These are phyloP conservation scores for Phaffia rhodozyma DNA, from an alignment of 1,284 basidiomycete genomes.

Conservation along the genomic window DNA sequence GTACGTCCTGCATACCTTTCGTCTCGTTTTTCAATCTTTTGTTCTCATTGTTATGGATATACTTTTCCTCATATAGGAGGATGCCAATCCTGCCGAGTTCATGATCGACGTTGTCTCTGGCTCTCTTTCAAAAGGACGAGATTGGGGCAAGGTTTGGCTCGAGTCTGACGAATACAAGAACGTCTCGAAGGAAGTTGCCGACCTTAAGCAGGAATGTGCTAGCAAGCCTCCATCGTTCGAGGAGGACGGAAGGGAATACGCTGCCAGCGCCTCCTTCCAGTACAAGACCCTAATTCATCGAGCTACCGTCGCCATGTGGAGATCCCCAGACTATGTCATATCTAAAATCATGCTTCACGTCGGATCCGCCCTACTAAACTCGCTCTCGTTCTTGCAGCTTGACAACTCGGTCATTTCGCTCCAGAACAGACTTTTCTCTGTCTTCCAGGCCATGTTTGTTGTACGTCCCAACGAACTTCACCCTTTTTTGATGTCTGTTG, in stretches of 20 bases:
- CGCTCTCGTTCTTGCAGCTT: conserved; percentile 36
- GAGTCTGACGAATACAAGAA: conserved; percentile 35
- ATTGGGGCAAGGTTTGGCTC: conserved; percentile 42
- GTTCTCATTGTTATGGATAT: no score
- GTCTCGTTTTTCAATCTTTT: conserved; percentile 18
- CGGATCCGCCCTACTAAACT: conserved; percentile 29
- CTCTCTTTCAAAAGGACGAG: conserved; percentile 14
- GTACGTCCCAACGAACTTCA: neutral
- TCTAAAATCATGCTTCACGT: conserved; percentile 26
- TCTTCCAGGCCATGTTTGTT: conserved; percentile 21
- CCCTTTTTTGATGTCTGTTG: neutral
- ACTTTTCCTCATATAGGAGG: conserved; percentile 20
- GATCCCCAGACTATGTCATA: conserved; percentile 8
- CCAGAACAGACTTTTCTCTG: conserved; percentile 58
- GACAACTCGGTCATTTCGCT: conserved; percentile 50
- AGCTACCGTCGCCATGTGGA: conserved; percentile 6
- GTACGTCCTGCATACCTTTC: conserved; percentile 3
- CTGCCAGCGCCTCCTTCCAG: conserved; percentile 10
- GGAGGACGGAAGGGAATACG: conserved; percentile 19
- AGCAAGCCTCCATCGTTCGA: conserved; percentile 22
- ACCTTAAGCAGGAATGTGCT: conserved; percentile 15
- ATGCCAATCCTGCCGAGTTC: conserved; percentile 42
- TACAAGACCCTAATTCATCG: conserved; percentile 11
- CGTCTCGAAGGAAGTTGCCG: conserved; percentile 33
- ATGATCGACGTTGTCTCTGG: conserved; percentile 13